Evolutionary conservation across 345 rosid species (phyloP).

Genomic region (Citrus hindsii): DNA sequence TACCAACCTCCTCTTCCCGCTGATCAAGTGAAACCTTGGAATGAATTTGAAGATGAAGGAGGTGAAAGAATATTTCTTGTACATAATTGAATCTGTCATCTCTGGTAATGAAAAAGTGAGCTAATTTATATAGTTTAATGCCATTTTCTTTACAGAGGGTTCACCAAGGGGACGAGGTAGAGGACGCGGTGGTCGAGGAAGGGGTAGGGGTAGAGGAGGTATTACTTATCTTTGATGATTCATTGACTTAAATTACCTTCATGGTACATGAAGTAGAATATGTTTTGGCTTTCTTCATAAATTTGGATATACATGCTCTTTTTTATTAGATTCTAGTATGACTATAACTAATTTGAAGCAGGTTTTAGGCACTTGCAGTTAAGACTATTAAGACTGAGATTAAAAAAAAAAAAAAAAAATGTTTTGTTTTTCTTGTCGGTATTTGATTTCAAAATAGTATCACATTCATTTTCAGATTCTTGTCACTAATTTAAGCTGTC

Average conservation of each 20-base stretch:
- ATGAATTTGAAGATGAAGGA: slow-evolving; percentile 31
- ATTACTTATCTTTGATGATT: neutral
- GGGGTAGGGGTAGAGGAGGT: slow-evolving; percentile 39
- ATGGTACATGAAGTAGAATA: neutral
- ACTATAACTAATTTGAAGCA: neutral
- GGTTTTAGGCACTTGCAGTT: neutral
- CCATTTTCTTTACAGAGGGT: slow-evolving; percentile 15
- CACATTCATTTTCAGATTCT: neutral
- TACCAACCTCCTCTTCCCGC: slow-evolving; percentile 35
- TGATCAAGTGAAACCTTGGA: slow-evolving; percentile 31
- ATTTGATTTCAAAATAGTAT: neutral
- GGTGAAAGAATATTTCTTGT: slow-evolving; percentile 8
- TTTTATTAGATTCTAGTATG: neutral
- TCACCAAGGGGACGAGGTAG: slow-evolving; percentile 22
- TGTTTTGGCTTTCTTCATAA: neutral
- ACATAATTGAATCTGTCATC: neutral
- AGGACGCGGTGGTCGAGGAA: slow-evolving; percentile 33
- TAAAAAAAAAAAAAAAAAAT: too few species aligned
- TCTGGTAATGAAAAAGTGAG: neutral
- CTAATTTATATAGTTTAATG: neutral
- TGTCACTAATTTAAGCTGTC: neutral
- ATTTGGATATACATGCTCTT: too few species aligned
- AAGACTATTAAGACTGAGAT: neutral
- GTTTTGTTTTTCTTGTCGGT: too few species aligned
- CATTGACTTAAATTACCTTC: neutral